Conservation (phyloP, 192 early-diverging fungal species). For the Mortierella antarctica region DNA sequence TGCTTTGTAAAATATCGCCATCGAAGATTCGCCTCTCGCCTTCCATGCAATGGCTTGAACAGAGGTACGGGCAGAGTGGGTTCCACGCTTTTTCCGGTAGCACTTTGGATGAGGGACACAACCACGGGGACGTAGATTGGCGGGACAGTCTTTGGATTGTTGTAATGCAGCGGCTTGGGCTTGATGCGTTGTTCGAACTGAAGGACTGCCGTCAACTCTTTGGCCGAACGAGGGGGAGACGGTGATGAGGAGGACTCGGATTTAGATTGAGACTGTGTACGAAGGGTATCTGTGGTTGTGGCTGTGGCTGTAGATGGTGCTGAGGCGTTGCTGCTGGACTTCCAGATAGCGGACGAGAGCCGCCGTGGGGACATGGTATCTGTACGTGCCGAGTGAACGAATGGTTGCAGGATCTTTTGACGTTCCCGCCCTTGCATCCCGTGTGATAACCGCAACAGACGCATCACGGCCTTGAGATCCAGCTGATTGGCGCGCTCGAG, state of each 20-base stretch:
- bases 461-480: conserved; percentile 33
- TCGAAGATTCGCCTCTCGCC: conserved; percentile 40
- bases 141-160: conserved; percentile 28
- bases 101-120: conserved; percentile 6
- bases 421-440: conserved; percentile 36
- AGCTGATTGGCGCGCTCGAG: conserved; percentile 48
- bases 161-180: conserved; percentile 19
- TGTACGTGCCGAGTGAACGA: conserved; percentile 19
- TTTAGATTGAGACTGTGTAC: too few relatives aligned
- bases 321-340: not conserved
- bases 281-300: not conserved
- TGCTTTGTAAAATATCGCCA: conserved; percentile 43
- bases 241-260: not conserved
- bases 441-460: conserved; percentile 22
- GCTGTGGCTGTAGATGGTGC: not conserved
- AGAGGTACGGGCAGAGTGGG: conserved; percentile 30
- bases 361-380: conserved; percentile 16
- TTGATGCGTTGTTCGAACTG: not conserved
- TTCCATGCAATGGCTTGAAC: conserved; percentile 43
- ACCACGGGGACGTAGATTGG: conserved; percentile 21
- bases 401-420: conserved; percentile 31
- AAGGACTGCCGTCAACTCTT: not conserved
- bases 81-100: conserved; percentile 16
- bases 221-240: not conserved
- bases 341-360: conserved; percentile 18